A percentile compares a stretch with the other conserved stretches of the same genome.
These are phyloP conservation scores for Pichia manshurica DNA, from an alignment of 805 yeast genomes.

Conservation along the genomic window DNA sequence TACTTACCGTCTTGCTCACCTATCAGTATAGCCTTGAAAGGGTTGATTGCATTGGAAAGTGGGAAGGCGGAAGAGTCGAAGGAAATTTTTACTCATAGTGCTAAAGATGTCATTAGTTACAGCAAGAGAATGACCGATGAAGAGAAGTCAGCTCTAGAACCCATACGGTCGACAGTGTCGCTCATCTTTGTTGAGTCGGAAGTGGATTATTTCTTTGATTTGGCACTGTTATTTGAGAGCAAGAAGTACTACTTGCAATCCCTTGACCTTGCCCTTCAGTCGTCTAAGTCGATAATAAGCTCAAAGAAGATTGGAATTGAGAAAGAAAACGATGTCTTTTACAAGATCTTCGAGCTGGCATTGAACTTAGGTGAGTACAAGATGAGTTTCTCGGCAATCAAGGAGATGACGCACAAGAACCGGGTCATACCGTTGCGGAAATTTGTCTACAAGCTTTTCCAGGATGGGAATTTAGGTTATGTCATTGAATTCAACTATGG, in stretches of 20 bases:
- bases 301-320: slow-evolving; percentile 16
- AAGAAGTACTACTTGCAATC: slow-evolving; percentile 30
- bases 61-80: slow-evolving; percentile 25
- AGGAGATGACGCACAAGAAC: slow-evolving; percentile 23
- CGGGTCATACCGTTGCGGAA: slow-evolving; percentile 25
- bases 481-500: slow-evolving; percentile 40
- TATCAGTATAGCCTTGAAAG: slow-evolving; percentile 23
- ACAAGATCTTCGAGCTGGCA: slow-evolving; percentile 28
- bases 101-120: slow-evolving; percentile 25
- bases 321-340: slow-evolving; percentile 19
- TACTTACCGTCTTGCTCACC: slow-evolving; percentile 22
- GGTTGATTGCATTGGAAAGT: slow-evolving; percentile 22
- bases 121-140: slow-evolving; percentile 6
- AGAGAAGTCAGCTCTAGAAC: slow-evolving; percentile 14
- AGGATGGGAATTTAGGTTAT: slow-evolving; percentile 33
- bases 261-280: slow-evolving; percentile 28
- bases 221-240: slow-evolving; percentile 34
- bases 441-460: slow-evolving; percentile 36
- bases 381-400: slow-evolving; percentile 25
- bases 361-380: slow-evolving; percentile 29
- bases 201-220: slow-evolving; percentile 34
- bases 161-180: background rate
- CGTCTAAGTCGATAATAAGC: slow-evolving; percentile 10
- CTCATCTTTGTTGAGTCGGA: slow-evolving; percentile 28
- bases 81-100: slow-evolving; percentile 25